These are phyloP conservation scores for Dalbergia oliveri DNA, from an alignment of 306 rosid genomes.

Conservation along the genomic window DNA sequence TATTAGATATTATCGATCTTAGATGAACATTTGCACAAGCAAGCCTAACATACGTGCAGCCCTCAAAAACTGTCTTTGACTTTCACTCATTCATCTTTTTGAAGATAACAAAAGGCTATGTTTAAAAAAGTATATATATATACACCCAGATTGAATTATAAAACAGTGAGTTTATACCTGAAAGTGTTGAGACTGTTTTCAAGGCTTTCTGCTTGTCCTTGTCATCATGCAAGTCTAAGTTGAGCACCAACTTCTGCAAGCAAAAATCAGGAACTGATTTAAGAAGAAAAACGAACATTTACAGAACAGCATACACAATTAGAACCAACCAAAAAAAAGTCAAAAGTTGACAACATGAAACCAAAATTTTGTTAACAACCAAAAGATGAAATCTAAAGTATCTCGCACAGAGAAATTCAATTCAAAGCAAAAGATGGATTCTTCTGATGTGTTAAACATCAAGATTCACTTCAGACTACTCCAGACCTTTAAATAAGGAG, in stretches of 20 bases:
- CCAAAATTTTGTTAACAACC: slow-evolving; percentile 17
- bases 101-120: slow-evolving; percentile 8
- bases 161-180: slow-evolving; percentile 61
- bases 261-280: slow-evolving; percentile 46
- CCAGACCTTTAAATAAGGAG: slow-evolving; percentile 44
- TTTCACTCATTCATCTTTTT: slow-evolving; percentile 1
- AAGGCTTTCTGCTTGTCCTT: slow-evolving; percentile 92
- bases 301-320: slow-evolving; percentile 29
- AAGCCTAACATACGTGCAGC: slow-evolving; percentile 13
- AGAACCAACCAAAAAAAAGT: not conserved
- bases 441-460: slow-evolving; percentile 20
- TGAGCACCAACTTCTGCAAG: slow-evolving; percentile 80
- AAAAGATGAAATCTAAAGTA: slow-evolving; percentile 27
- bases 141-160: not conserved
- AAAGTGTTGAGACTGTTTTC: slow-evolving; percentile 81
- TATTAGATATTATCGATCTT: not conserved
- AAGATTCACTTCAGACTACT: slow-evolving; percentile 40
- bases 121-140: not conserved
- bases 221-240: slow-evolving; percentile 78
- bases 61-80: not conserved
- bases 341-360: slow-evolving; percentile 10
- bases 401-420: slow-evolving; percentile 3
- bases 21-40: not conserved
- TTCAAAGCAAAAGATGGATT: slow-evolving; percentile 36
- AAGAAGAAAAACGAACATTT: slow-evolving; percentile 23